Percentiles rank a stretch among this genome's conserved stretches.
phyloP scores from a whole-genome alignment of 495 filamentous ascomycete species.

The Hypoxylon lienhwacheense region DNA sequence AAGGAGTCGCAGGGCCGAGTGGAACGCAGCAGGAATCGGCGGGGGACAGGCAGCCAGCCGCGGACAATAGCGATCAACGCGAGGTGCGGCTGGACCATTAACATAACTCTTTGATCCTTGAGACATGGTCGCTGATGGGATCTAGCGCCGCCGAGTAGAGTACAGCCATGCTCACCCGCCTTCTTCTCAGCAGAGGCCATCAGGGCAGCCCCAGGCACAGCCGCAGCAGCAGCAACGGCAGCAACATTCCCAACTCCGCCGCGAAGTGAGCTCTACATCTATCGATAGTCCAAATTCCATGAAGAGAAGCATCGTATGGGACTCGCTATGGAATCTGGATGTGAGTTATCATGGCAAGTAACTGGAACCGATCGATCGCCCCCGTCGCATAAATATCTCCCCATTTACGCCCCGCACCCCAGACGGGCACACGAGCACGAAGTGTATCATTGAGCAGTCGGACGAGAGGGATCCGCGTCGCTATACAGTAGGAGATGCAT shows the following conservation, averaged over 20 bases:
- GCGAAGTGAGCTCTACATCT: conserved; percentile 39
- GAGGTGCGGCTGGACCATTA: conserved; percentile 40
- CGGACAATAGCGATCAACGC: conserved; percentile 30
- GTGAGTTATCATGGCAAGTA: conserved; percentile 45
- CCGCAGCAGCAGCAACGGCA: conserved; percentile 23
- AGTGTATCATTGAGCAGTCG: background rate
- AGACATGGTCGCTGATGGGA: conserved; percentile 38
- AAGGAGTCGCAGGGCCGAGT: conserved; percentile 22
- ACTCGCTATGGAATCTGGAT: conserved; percentile 57
- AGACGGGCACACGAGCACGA: background rate
- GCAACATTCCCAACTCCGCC: conserved; percentile 32
- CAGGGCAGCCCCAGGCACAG: conserved; percentile 20
- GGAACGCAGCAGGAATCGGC: conserved; percentile 18
- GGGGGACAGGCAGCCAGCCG: conserved; percentile 15
- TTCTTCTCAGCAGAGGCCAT: conserved; percentile 22
- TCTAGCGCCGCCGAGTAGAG: conserved; percentile 32
- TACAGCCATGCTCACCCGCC: conserved; percentile 3
- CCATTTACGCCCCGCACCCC: background rate
- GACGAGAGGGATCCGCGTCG: conserved; percentile 2
- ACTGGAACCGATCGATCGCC: conserved; percentile 2
- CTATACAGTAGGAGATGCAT: conserved; percentile 14
- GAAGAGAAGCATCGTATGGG: conserved; percentile 55
- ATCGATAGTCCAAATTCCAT: conserved; percentile 40
- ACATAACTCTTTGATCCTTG: conserved; percentile 39
- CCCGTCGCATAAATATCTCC: background rate